Percentiles rank a stretch among this genome's conserved stretches.
Evolutionary conservation across 2,329 filamentous ascomycete genomes (phyloP).

Genomic region (Polytolypa hystricis): DNA sequence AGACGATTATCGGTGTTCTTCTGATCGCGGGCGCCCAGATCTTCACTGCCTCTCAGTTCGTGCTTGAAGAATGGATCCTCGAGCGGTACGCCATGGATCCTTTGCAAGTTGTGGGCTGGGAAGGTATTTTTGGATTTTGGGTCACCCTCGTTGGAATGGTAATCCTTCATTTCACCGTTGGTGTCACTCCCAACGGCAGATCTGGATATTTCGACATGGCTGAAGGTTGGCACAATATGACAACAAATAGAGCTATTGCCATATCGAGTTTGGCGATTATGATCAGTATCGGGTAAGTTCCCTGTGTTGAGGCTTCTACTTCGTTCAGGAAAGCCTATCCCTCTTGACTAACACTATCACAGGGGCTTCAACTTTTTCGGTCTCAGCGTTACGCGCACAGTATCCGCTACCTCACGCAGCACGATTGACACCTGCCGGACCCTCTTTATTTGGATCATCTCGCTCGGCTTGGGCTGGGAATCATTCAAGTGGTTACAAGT

Average conservation of each 20-base stretch:
- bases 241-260: slow-evolving; percentile 57
- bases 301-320: too few relatives aligned
- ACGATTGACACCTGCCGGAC: slow-evolving; percentile 97
- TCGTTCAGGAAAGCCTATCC: too few relatives aligned
- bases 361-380: slow-evolving; percentile 99
- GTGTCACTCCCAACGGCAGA: slow-evolving; percentile 59
- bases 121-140: slow-evolving; percentile 79
- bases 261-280: slow-evolving; percentile 82
- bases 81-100: slow-evolving; percentile 70
- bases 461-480: slow-evolving; percentile 88
- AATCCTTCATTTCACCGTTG: slow-evolving; percentile 65
- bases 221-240: slow-evolving; percentile 76
- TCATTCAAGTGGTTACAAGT: slow-evolving; percentile 97
- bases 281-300: slow-evolving; percentile 82
- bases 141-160: slow-evolving; percentile 72
- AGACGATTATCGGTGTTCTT: slow-evolving; percentile 70
- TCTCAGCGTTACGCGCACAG: slow-evolving; percentile 75
- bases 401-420: slow-evolving; percentile 85
- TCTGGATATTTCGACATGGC: slow-evolving; percentile 83
- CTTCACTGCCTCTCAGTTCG: slow-evolving; percentile 94
- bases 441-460: slow-evolving; percentile 96
- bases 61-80: slow-evolving; percentile 88
- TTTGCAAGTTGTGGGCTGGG: slow-evolving; percentile 88
- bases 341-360: slow-evolving; percentile 4
- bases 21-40: slow-evolving; percentile 91